A percentile compares a stretch with the other conserved stretches of the same genome.
These are phyloP conservation scores for Carex littledalei DNA, from an alignment of 176 grass and related monocot species.

Conservation along the genomic window DNA sequence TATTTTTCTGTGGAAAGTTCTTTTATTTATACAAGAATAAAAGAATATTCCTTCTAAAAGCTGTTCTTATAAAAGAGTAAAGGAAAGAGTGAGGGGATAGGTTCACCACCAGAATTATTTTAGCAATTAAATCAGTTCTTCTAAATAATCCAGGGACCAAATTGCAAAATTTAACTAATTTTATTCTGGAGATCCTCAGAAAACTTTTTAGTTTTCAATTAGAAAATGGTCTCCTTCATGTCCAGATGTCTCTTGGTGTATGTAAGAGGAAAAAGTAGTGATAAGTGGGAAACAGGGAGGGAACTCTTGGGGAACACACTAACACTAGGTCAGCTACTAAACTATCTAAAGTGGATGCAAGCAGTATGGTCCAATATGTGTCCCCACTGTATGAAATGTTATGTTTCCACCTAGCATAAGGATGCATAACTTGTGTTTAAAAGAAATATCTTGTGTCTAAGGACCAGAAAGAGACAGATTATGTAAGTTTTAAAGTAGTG, in stretches of 20 bases:
- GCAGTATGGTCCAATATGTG: background rate
- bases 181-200: background rate
- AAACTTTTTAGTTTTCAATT: background rate
- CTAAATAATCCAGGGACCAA: background rate
- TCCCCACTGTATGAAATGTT: background rate
- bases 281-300: background rate
- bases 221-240: background rate
- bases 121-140: background rate
- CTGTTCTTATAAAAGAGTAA: background rate
- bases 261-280: background rate
- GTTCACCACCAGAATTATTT: background rate
- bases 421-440: background rate
- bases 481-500: background rate
- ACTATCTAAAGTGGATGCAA: background rate
- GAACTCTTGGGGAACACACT: background rate
- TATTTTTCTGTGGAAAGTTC: constrained; percentile 9
- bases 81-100: background rate
- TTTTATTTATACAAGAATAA: background rate
- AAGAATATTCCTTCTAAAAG: background rate
- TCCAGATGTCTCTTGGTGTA: background rate
- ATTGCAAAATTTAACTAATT: background rate
- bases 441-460: background rate
- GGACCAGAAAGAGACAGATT: background rate
- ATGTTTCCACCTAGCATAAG: background rate
- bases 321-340: background rate